phyloP scores from a whole-genome alignment of 2,329 filamentous ascomycete genomes.

The Fusarium sp. region DNA sequence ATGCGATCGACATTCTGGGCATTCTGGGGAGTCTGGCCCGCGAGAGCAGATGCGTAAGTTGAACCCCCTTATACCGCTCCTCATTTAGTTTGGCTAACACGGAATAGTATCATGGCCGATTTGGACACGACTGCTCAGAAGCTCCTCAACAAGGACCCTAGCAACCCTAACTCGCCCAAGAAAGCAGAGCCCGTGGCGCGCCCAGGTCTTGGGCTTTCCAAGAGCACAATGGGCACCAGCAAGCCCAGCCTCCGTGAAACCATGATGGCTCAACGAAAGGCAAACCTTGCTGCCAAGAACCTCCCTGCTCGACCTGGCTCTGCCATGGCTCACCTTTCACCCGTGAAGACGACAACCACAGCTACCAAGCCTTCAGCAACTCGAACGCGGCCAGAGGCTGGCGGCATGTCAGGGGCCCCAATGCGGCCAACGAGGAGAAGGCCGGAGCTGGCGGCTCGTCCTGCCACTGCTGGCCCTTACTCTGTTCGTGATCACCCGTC shows the following conservation, averaged over 20 bases:
- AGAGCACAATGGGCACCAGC: constrained; percentile 67
- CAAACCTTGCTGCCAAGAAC: constrained; percentile 60
- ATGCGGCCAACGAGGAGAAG: constrained; percentile 70
- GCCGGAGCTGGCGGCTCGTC: constrained; percentile 68
- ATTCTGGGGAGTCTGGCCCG: constrained; percentile 82
- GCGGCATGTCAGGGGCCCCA: constrained; percentile 72
- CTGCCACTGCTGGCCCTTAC: constrained; percentile 74
- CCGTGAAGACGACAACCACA: constrained; percentile 53
- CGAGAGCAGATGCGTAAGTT: constrained; percentile 77
- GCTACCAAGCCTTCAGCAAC: constrained; percentile 50
- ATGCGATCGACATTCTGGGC: constrained; percentile 90
- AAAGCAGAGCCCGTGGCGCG: constrained; percentile 61
- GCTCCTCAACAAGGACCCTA: constrained; percentile 83
- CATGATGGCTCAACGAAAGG: constrained; percentile 85
- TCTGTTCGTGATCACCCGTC: constrained; percentile 63
- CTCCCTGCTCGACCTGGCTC: constrained; percentile 70
- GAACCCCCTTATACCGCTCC: not conserved
- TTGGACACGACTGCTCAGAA: constrained; percentile 84
- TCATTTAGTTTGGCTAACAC: constrained; percentile 35
- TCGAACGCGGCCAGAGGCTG: constrained; percentile 60
- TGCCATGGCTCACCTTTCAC: constrained; percentile 72
- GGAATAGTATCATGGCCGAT: constrained; percentile 76
- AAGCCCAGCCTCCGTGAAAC: constrained; percentile 82
- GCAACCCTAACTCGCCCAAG: constrained; percentile 80
- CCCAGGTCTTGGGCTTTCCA: constrained; percentile 70